Evolutionary conservation across 1,284 basidiomycete genomes (phyloP).

Genomic region (Pterula multifida): DNA sequence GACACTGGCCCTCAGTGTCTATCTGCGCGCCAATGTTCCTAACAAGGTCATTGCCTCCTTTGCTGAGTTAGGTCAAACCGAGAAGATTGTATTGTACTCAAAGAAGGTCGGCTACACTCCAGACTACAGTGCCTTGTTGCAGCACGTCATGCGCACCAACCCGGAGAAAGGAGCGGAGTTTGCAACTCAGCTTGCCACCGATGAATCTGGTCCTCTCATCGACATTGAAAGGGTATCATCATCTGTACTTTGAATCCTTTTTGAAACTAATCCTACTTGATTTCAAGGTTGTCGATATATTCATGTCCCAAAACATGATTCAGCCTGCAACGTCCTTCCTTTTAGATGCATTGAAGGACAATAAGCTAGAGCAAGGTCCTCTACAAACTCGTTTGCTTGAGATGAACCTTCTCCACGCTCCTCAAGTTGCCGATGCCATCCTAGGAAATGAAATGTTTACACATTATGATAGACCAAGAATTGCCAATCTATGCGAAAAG

Average conservation of each 20-base stretch:
- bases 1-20: slow-evolving; percentile 97
- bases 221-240: slow-evolving; percentile 79
- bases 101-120: slow-evolving; percentile 96
- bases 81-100: slow-evolving; percentile 96
- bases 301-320: slow-evolving; percentile 99
- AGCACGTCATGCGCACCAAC: slow-evolving; percentile 94
- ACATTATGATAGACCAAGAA: slow-evolving; percentile 92
- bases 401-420: slow-evolving; percentile 97
- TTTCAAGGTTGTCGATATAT: slow-evolving; percentile 84
- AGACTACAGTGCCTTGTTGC: slow-evolving; percentile 90
- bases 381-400: slow-evolving; percentile 95
- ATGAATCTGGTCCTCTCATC: slow-evolving; percentile 86
- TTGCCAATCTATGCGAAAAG: slow-evolving; percentile 98
- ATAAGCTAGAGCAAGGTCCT: slow-evolving; percentile 94
- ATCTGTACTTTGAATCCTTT: background rate
- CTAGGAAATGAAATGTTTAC: slow-evolving; percentile 99
- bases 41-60: slow-evolving; percentile 99
- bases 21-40: slow-evolving; percentile 94
- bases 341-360: slow-evolving; percentile 98
- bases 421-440: slow-evolving; percentile 98
- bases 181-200: slow-evolving; percentile 89
- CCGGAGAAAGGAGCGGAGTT: slow-evolving; percentile 99
- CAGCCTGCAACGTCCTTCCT: slow-evolving; percentile 99
- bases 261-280: background rate
- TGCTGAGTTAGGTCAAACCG: slow-evolving; percentile 96